A percentile compares a stretch with the other conserved stretches of the same genome.
Conservation (phyloP, 345 rosid genomes). For the Gossypium herbaceum region DNA sequence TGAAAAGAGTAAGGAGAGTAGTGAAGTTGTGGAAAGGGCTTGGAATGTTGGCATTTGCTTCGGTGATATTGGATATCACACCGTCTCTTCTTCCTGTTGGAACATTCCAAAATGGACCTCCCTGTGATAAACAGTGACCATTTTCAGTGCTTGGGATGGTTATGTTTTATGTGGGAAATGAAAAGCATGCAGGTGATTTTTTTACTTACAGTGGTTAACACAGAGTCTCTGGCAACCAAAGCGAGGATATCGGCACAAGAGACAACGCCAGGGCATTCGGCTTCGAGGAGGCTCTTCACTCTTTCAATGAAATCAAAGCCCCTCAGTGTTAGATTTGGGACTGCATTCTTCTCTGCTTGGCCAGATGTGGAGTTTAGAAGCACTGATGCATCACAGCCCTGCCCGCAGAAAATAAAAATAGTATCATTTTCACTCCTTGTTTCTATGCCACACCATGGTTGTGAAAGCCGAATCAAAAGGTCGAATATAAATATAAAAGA, state of each 20-base stretch:
- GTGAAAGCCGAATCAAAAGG: neutral
- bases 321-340: neutral
- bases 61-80: neutral
- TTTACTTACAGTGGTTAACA: neutral
- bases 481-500: neutral
- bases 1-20: neutral
- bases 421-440: too few species aligned
- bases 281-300: neutral
- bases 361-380: neutral
- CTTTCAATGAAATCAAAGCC: neutral
- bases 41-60: neutral
- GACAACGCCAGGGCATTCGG: neutral
- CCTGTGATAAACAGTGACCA: neutral
- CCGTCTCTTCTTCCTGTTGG: neutral
- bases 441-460: too few species aligned
- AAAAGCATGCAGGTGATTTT: neutral
- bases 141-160: too few species aligned
- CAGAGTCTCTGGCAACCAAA: neutral
- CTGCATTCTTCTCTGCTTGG: neutral
- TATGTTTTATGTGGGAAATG: neutral
- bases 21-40: neutral
- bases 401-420: too few species aligned
- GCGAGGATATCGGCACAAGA: neutral
- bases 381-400: neutral
- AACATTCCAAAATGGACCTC: neutral